Percentiles rank a stretch among this genome's conserved stretches.
Evolutionary conservation across 306 rosid species (phyloP).

Genomic region (Arachis hypogaea): DNA sequence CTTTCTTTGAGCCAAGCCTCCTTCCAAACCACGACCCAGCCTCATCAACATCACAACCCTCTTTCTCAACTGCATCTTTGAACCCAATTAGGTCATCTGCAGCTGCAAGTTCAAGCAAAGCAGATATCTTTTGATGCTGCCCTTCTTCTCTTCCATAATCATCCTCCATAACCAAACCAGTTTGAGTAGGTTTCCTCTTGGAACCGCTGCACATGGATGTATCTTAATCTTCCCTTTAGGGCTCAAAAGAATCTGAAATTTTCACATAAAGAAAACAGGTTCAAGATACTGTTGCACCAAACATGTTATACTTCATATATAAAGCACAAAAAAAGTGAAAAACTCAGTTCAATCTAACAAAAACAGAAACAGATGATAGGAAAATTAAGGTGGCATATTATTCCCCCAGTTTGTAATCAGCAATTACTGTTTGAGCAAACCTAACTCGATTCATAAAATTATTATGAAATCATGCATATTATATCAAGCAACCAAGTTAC

Average conservation of each 20-base stretch:
- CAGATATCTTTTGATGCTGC: slow-evolving; percentile 38
- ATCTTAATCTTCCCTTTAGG: slow-evolving; percentile 1
- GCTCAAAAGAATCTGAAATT: slow-evolving; percentile 43
- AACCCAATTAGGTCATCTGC: slow-evolving; percentile 63
- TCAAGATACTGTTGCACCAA: slow-evolving; percentile 33
- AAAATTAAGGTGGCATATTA: slow-evolving; percentile 4
- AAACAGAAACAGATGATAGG: slow-evolving; percentile 31
- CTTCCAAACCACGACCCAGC: slow-evolving; percentile 81
- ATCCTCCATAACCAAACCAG: slow-evolving; percentile 57
- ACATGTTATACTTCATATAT: slow-evolving; percentile 5
- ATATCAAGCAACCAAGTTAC: no score
- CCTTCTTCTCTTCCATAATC: slow-evolving; percentile 47
- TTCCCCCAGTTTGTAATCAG: slow-evolving; percentile 3
- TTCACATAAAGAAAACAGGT: slow-evolving; percentile 9
- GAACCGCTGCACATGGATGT: slow-evolving; percentile 67
- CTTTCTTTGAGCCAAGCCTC: slow-evolving; percentile 64
- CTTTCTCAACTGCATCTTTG: slow-evolving; percentile 61
- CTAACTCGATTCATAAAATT: background rate
- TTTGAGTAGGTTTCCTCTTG: slow-evolving; percentile 49
- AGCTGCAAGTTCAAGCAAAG: slow-evolving; percentile 72
- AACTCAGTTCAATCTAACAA: slow-evolving; percentile 37
- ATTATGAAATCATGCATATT: background rate
- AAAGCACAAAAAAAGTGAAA: slow-evolving; percentile 1
- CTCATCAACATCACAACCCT: slow-evolving; percentile 57
- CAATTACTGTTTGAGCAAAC: slow-evolving; percentile 23